These are phyloP conservation scores for bread wheat (Triticum aestivum) DNA, from an alignment of 176 grass and related monocot genomes.

Conservation along the genomic window IWGSC_CS_RefSeq_v2.1 NC_057797.1:589425670-589426169, in stretches of 20 bases:
- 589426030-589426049: slow-evolving; percentile 99
- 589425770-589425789: slow-evolving; percentile 80
- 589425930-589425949: slow-evolving; percentile 49
- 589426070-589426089: slow-evolving; percentile 79
- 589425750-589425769: slow-evolving; percentile 72
- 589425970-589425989: slow-evolving; percentile 76
- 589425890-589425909: slow-evolving; percentile 77
- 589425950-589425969: slow-evolving; percentile 69
- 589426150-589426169: slow-evolving; percentile 83
- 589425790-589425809: slow-evolving; percentile 54
- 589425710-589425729: slow-evolving; percentile 48
- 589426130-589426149: slow-evolving; percentile 73
- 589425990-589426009: slow-evolving; percentile 63
- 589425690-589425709: slow-evolving; percentile 71
- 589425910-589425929: slow-evolving; percentile 72
- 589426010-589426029: slow-evolving; percentile 59
- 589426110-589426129: slow-evolving; percentile 86
- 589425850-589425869: slow-evolving; percentile 76
- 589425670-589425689: slow-evolving; percentile 76
- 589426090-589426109: slow-evolving; percentile 89
- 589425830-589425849: slow-evolving; percentile 66
- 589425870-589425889: slow-evolving; percentile 73
- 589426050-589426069: slow-evolving; percentile 67
- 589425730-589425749: slow-evolving; percentile 83
- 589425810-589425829: slow-evolving; percentile 37